Evolutionary conservation across 2,329 filamentous ascomycete species (phyloP), one percentile per base, ranked within the genome.

Genomic region (Fusarium cyanostomum): DNA sequence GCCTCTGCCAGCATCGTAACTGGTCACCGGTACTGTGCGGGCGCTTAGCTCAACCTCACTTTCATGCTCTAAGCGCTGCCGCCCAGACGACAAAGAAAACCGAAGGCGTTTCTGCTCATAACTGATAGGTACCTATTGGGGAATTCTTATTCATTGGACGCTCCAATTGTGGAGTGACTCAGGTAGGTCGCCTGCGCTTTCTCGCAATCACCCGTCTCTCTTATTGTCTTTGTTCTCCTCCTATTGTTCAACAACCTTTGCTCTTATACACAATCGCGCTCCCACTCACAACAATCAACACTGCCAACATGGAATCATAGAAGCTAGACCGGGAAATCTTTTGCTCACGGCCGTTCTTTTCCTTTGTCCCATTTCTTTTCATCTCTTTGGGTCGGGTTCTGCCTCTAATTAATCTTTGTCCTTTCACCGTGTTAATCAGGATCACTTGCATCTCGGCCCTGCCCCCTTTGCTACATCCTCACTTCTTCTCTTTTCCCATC

Each of bases 141-240:
- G 50, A 35, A 37, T 33, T 52, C 35, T 51, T 62, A 46, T 69
- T 66, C 39, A 70, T 66, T 72, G 61, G 61, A 48, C 33, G 46
- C 16, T 56, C 35, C 42, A 49, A 50, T 65, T 62, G 66, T 69
- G 65, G 63, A 67, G 67, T 64, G 61, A 59, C 41, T 54, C 52
- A 67, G 59, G 66, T 72, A 49, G 51, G 69, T 57, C 44, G 30
- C 34, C 34, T 24, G 15, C 49, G 50, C 41, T 54, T 56, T 64
- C 46, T 59, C 52, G 49, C 55, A 59, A 53, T 62, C 62, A 59
- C 49, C 37, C 45, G n/a, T 51, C 39, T 53, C 37, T 68, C 59
- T 71, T 72, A 72, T 72, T 72, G 68, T 68, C 52, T 48, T 64
- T 60, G 56, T 59, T 48, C 57, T 60, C 61, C 46, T 55, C 56